Base-by-base conservation (phyloP, 495 filamentous ascomycete species). In the Xylaria nigripes region DNA sequence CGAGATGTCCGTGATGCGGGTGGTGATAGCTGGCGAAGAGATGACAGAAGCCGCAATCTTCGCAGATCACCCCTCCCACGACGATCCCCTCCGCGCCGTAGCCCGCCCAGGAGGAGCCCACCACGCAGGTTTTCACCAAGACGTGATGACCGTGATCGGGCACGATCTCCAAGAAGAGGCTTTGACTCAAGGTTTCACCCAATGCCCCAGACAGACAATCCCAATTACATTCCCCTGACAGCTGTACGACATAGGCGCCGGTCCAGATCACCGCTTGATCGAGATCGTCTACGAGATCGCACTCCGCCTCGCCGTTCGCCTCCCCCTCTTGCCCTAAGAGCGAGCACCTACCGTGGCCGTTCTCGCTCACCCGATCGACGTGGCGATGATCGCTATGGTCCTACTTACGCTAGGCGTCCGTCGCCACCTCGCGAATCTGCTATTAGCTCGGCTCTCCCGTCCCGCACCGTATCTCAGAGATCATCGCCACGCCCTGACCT, bases 241-340 rank as follows among this genome's bases (percentile, higher is more conserved):
- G 56, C 15, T 58, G 45, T 58, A 57, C 49, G 54, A 24, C 48
- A 48, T 58, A 74, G 72, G 60, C 65, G 73, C 50, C 65, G 75
- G 59, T 76, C 74, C n/a, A 71, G 74, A 30, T 76, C 74, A 22
- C 74, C 75, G 0, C 68, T 67, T 45, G 66, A 72, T 16, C 67
- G 73, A 62, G 74, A 77, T 45, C 69, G 73, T 41, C 51, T 45
- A 9, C 60, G 67, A 45, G 69, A 72, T 6, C 66, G 72, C 25
- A 65, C 71, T 8, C 72, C 72, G 2, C 72, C 72, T 1, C 61
- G 60, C 15, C 59, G 73, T 54, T 61, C 70, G 36, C 67, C 71
- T 0, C 64, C 74, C 1, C 72, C 71, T 16, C 58, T 63, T 10
- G 58, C 54, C 1, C 58, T 56, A 0, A 63, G 71, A 15, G 70